Evolutionary conservation across 2,329 filamentous ascomycete genomes (phyloP), one percentile per base, ranked within the genome.

Genomic region (Claviceps sp.): DNA sequence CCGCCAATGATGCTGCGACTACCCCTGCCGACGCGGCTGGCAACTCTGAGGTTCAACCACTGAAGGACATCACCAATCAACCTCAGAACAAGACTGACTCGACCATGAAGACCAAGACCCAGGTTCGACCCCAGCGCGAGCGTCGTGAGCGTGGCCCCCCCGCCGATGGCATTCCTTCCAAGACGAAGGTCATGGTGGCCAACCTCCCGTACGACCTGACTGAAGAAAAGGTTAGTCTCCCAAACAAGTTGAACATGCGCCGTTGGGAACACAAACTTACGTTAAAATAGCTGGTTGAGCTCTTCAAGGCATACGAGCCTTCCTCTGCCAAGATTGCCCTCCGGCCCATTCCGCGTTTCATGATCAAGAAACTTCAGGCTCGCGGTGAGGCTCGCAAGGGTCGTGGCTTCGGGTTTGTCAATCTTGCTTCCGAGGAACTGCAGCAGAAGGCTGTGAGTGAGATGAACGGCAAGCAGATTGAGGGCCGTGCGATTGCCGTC

Each of bases 151-250:
- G 93, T 70, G 93, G 93, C 58, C 93, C 93, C 59, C 93, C 93
- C 55, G 91, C 95, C 71, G 91, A 98, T 69, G 93, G 93, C 62
- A 88, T 98, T 65, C 85, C 93, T 60, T 97, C 91, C 72, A 96
- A 96, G 85, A 97, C 87, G 72, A 98, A 98, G 86, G 88, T 98
- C 74, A 98, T 98, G 93, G 93, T 98, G 65, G 93, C 93, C 66
- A 98, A 98, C 78, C 82, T 98, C 57, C 93, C 93, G 50, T 98
- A 98, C 68, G 91, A 98, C 75, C 81, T 97, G 70, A 91, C 85
- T 63, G 93, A 98, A 77, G 90, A 97, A 66, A 94, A 91, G 83
- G 91, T 95, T 73, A 60, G 78, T 13, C 34, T 4, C 1, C n/a
- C 5, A 42, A 26, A 3, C 3, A 9, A 37, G 26, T 30, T 24